Percentiles rank a stretch among this genome's conserved stretches.
These are phyloP conservation scores for Blastobotrys malaysiensis DNA, from an alignment of 1,139 yeast species.

Conservation along the genomic window DNA sequence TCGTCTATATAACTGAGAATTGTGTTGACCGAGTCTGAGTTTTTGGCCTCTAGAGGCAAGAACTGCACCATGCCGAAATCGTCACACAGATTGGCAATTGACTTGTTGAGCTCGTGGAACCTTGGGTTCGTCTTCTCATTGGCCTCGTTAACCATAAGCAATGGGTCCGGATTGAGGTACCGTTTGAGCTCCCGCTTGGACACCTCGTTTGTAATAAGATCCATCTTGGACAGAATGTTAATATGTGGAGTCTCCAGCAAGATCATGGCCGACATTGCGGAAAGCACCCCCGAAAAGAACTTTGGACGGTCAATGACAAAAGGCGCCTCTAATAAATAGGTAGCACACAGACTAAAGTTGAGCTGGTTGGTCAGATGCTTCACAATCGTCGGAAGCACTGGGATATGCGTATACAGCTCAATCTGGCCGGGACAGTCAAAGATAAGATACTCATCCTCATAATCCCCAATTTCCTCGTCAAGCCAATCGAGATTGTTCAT, in stretches of 20 bases:
- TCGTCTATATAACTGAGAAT: conserved; percentile 92
- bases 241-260: conserved; percentile 90
- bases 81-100: conserved; percentile 78
- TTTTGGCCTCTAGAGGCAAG: conserved; percentile 78
- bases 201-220: conserved; percentile 62
- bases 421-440: conserved; percentile 99
- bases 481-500: conserved; percentile 91
- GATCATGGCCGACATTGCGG: conserved; percentile 99
- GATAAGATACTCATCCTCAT: conserved; percentile 84
- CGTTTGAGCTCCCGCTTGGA: conserved; percentile 72
- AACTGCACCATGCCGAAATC: conserved; percentile 99
- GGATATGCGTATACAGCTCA: conserved; percentile 90
- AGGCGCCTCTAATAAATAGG: conserved; percentile 89
- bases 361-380: conserved; percentile 73
- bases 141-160: conserved; percentile 52
- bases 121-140: conserved; percentile 60
- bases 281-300: conserved; percentile 89
- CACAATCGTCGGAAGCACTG: conserved; percentile 83
- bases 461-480: conserved; percentile 92
- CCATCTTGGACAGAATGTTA: conserved; percentile 80
- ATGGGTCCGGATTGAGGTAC: conserved; percentile 87
- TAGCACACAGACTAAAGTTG: conserved; percentile 85
- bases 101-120: conserved; percentile 64
- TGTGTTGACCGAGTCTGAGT: conserved; percentile 73
- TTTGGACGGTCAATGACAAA: conserved; percentile 85